Conservation (phyloP, 441 rosid species). For the Eugenia klotzschiana region DNA sequence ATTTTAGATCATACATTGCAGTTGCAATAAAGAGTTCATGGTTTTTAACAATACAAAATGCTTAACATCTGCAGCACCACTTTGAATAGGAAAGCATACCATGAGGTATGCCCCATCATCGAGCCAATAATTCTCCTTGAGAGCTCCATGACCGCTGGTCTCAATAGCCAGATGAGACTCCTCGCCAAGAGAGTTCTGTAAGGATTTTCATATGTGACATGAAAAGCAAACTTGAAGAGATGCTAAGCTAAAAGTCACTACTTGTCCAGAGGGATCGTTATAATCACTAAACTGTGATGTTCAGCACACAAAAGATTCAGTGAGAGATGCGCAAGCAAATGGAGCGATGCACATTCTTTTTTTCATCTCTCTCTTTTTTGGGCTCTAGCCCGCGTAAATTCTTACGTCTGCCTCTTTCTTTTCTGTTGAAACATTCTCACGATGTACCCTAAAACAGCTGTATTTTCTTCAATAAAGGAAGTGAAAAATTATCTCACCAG, state of each 20-base stretch:
- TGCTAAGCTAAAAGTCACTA: not conserved
- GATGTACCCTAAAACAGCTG: not conserved
- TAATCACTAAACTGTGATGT: not conserved
- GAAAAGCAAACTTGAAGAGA: not conserved
- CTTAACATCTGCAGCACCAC: not conserved
- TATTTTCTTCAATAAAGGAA: not conserved
- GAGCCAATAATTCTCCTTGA: conserved; percentile 93
- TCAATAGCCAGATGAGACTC: conserved; percentile 92
- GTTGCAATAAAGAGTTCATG: not conserved
- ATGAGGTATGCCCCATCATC: conserved; percentile 98
- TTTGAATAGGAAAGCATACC: conserved; percentile 29
- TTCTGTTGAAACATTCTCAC: not conserved
- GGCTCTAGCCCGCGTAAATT: not conserved
- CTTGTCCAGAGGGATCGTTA: not conserved
- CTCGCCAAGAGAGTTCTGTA: conserved; percentile 74
- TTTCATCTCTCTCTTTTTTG: not conserved
- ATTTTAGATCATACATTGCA: not conserved
- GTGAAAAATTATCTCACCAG: conserved; percentile 39
- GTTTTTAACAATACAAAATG: not conserved
- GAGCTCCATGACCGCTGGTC: conserved; percentile 98
- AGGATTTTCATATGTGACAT: not conserved
- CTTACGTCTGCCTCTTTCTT: not conserved
- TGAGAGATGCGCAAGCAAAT: not conserved
- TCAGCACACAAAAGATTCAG: not conserved
- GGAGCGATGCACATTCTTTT: not conserved